These are phyloP conservation scores for Hymenochaete sp. DNA, from an alignment of 1,284 basidiomycete species.

Conservation along the genomic window DNA sequence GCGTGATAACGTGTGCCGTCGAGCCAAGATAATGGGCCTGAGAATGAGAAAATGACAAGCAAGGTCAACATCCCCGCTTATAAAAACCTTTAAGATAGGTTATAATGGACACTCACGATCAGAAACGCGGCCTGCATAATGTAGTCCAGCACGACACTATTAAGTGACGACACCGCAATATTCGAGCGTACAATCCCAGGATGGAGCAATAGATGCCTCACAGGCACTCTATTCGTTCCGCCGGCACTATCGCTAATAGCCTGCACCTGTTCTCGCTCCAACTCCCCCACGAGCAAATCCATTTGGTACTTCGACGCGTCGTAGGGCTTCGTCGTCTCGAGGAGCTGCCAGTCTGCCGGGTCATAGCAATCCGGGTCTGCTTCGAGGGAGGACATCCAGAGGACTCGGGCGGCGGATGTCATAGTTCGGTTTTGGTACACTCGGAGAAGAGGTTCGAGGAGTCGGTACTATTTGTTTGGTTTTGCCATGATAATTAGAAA, in stretches of 20 bases:
- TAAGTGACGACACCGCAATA: slow-evolving; percentile 41
- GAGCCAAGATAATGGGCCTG: slow-evolving; percentile 65
- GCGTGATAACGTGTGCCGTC: slow-evolving; percentile 47
- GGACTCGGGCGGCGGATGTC: slow-evolving; percentile 46
- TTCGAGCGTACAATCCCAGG: slow-evolving; percentile 72
- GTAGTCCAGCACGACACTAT: slow-evolving; percentile 40
- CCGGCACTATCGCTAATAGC: slow-evolving; percentile 22
- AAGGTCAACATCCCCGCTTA: background rate
- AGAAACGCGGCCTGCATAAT: slow-evolving; percentile 59
- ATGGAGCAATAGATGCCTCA: slow-evolving; percentile 60
- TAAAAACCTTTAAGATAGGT: too few species aligned
- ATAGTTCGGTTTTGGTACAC: slow-evolving; percentile 6
- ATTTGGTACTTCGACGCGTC: slow-evolving; percentile 74
- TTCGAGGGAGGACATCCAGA: slow-evolving; percentile 79
- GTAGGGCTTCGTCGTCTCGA: slow-evolving; percentile 56
- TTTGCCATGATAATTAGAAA: background rate
- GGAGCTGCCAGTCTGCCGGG: slow-evolving; percentile 65
- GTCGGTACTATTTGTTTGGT: slow-evolving; percentile 41
- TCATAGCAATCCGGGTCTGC: slow-evolving; percentile 48
- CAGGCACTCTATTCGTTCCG: slow-evolving; percentile 17
- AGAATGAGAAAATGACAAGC: slow-evolving; percentile 1
- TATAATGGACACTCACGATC: slow-evolving; percentile 43
- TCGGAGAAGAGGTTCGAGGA: slow-evolving; percentile 41
- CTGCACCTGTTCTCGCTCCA: slow-evolving; percentile 37
- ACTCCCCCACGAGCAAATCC: slow-evolving; percentile 56